Base-by-base conservation (phyloP, 306 rosid genomes). In the Malus asiatica region DNA sequence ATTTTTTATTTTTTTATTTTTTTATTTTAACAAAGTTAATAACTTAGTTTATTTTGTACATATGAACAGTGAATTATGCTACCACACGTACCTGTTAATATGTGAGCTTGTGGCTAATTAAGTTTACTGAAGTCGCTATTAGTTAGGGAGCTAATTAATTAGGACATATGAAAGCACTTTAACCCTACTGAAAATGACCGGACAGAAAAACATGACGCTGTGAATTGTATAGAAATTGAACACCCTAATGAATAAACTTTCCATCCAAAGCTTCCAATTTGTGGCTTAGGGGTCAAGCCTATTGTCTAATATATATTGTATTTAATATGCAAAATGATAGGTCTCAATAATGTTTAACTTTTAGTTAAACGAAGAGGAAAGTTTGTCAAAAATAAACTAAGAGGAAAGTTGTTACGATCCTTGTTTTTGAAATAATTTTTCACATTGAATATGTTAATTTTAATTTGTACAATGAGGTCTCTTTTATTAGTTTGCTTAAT, bases 61-160 rank as follows among this genome's bases (percentile, higher is more conserved):
- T 80, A 80, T 71, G 66, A 80, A 66, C 53, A 58, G 4, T 58
- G 6, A 58, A 23, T 81, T 72, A 45, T 48, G 76, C 65, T 66
- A 58, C 83, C 84, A 78, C 78, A 68, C 30, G 48, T 60, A 63
- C 32, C 18, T 61, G 66, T 61, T 27, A 73, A 78, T 46, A 69
- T 76, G 61, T 27, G 20, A 3, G 11, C 33, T 58, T 9, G 18
- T 35, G 38, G 38, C 38, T 25, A 7, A 32, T 48, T 16, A 48
- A 14, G 11, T 71, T 12, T 55, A n/a, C 67, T 14, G 35, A 53
- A 35, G 64, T 71, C 29, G 29, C 8, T 53, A 4, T 32, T 11
- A 20, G 63, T 48, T 15, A 48, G 55, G 16, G 32, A 46, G 23
- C 8, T 53, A 48, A 48, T 15, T 48, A 48, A 48, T 48, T 22